These are phyloP conservation scores for Penicillium silybi DNA, from an alignment of 495 filamentous ascomycete genomes.

Conservation along the genomic window DNA sequence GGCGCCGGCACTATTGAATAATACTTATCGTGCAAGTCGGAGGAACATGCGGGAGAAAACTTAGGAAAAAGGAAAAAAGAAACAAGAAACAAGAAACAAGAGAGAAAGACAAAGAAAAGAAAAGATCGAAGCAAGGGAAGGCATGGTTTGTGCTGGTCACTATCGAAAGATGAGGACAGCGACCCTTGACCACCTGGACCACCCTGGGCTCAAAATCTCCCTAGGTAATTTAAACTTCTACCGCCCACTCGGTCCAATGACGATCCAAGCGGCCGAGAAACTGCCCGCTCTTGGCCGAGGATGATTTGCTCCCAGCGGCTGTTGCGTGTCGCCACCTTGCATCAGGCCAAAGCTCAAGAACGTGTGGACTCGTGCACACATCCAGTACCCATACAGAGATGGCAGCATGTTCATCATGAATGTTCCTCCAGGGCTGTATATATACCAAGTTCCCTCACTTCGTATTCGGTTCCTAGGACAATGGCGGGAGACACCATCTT, in stretches of 20 bases:
- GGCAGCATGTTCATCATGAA: neutral
- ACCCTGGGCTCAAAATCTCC: too few species aligned
- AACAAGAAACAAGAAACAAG: neutral
- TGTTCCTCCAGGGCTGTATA: neutral
- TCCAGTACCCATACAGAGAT: neutral
- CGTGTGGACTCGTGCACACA: slow-evolving; percentile 6
- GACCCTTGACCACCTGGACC: neutral
- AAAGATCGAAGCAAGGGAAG: slow-evolving; percentile 8
- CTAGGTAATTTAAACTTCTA: slow-evolving; percentile 27
- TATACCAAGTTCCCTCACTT: neutral
- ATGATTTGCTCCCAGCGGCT: slow-evolving; percentile 25
- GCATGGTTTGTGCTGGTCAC: slow-evolving; percentile 8
- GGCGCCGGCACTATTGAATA: neutral
- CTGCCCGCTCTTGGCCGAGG: slow-evolving; percentile 18
- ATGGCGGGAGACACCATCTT: neutral
- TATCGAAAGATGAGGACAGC: slow-evolving; percentile 9
- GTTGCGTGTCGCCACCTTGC: slow-evolving; percentile 23
- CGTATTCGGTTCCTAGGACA: neutral
- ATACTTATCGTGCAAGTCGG: neutral
- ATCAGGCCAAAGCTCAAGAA: slow-evolving; percentile 20
- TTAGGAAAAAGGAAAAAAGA: neutral
- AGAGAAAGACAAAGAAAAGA: neutral
- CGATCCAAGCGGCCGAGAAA: slow-evolving; percentile 21
- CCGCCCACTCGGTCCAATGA: slow-evolving; percentile 26
- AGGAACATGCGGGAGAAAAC: neutral